These are phyloP conservation scores for Raffaelea arxii DNA, from an alignment of 2,329 filamentous ascomycete genomes.

Conservation along the genomic window DNA sequence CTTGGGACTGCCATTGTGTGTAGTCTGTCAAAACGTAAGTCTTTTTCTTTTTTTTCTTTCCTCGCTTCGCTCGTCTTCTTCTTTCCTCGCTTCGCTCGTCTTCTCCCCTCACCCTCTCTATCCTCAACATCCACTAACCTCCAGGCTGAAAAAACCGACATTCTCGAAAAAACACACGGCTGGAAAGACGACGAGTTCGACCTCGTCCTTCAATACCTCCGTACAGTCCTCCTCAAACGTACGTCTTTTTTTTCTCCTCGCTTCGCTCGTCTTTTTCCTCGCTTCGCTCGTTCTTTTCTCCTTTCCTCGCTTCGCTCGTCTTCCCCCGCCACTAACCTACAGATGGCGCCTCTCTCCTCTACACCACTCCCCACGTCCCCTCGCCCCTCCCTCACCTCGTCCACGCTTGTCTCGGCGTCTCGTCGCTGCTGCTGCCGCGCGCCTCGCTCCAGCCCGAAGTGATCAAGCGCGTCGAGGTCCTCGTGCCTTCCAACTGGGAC, in stretches of 20 bases:
- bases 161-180: slow-evolving; percentile 75
- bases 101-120: too few species aligned
- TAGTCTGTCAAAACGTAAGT: slow-evolving; percentile 89
- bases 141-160: slow-evolving; percentile 80
- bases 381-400: slow-evolving; percentile 72
- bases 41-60: slow-evolving; percentile 12
- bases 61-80: too few species aligned
- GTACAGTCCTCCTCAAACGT: slow-evolving; percentile 84
- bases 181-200: slow-evolving; percentile 98
- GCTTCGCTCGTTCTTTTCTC: slow-evolving; percentile 1
- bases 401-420: slow-evolving; percentile 79
- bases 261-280: background rate
- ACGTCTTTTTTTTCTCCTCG: slow-evolving; percentile 23
- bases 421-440: slow-evolving; percentile 69
- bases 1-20: slow-evolving; percentile 74
- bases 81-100: too few species aligned
- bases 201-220: slow-evolving; percentile 84
- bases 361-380: slow-evolving; percentile 66
- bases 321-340: slow-evolving; percentile 13
- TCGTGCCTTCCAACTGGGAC: slow-evolving; percentile 95
- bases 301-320: too few species aligned
- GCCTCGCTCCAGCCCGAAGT: slow-evolving; percentile 80
- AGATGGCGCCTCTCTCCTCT: slow-evolving; percentile 81
- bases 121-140: too few species aligned
- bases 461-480: slow-evolving; percentile 86